Evolutionary conservation across 495 filamentous ascomycete species (phyloP).

Genomic region (Penicillium simplicissimum): DNA sequence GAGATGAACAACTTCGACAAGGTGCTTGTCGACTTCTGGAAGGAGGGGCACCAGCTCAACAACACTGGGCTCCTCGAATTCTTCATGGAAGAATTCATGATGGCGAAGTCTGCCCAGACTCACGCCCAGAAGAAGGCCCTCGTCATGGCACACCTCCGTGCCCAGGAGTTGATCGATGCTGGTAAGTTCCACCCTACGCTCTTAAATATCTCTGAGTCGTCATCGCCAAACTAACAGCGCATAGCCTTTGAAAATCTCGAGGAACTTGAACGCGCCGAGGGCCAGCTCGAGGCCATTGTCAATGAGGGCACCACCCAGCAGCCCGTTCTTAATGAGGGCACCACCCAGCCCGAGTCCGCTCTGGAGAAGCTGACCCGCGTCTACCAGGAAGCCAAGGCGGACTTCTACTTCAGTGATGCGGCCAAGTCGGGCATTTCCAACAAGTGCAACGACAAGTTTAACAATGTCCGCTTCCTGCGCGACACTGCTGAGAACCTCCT

Average conservation of each 20-base stretch:
- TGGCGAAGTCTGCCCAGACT: constrained; percentile 16
- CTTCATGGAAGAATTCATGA: constrained; percentile 43
- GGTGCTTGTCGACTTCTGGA: constrained; percentile 37
- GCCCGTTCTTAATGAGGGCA: constrained; percentile 15
- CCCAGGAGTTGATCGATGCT: constrained; percentile 9
- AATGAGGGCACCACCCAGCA: neutral
- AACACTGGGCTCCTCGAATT: constrained; percentile 37
- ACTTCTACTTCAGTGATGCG: constrained; percentile 34
- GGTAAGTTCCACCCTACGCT: neutral
- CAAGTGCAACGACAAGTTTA: constrained; percentile 22
- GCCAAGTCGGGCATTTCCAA: constrained; percentile 13
- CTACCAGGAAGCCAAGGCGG: constrained; percentile 41
- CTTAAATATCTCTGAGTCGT: neutral
- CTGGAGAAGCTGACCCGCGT: constrained; percentile 35
- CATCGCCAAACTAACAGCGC: neutral
- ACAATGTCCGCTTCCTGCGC: constrained; percentile 47
- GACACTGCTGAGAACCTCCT: constrained; percentile 51
- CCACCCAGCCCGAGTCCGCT: neutral
- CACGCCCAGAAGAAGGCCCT: neutral
- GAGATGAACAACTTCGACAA: constrained; percentile 46
- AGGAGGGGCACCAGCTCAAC: constrained; percentile 26
- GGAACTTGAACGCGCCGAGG: neutral
- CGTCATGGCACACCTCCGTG: constrained; percentile 13
- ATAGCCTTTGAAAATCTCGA: neutral
- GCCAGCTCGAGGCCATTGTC: neutral